A percentile compares a stretch with the other conserved stretches of the same genome.
These are phyloP conservation scores for Lasiosphaeriaceae sp. DNA, from an alignment of 495 filamentous ascomycete genomes.

Conservation along the genomic window DNA sequence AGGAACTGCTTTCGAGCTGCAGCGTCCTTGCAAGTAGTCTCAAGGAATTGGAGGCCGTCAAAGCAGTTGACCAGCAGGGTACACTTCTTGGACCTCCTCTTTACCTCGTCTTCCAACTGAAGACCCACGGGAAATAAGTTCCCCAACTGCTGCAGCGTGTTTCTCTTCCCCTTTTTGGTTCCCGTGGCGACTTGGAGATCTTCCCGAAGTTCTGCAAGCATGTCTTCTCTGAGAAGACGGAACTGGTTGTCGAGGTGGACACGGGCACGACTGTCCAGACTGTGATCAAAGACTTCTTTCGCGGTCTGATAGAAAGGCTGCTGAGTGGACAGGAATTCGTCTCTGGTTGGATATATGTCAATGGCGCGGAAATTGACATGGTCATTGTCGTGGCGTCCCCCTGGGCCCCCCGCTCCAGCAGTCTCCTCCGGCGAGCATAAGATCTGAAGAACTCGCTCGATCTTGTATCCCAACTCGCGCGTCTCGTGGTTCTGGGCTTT, in stretches of 20 bases:
- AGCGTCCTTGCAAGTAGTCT: slow-evolving; percentile 8
- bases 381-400: slow-evolving; percentile 81
- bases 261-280: slow-evolving; percentile 35
- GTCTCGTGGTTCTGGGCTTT: slow-evolving; percentile 25
- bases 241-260: slow-evolving; percentile 75
- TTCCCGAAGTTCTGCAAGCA: slow-evolving; percentile 62
- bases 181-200: slow-evolving; percentile 48
- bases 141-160: slow-evolving; percentile 26
- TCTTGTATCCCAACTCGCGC: slow-evolving; percentile 27
- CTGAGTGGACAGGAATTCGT: slow-evolving; percentile 60
- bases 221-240: slow-evolving; percentile 70
- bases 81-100: slow-evolving; percentile 32
- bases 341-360: slow-evolving; percentile 61
- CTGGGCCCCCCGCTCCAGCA: slow-evolving; percentile 35
- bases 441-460: slow-evolving; percentile 20
- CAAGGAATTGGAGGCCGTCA: slow-evolving; percentile 46
- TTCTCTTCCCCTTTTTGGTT: slow-evolving; percentile 38
- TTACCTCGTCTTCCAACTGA: slow-evolving; percentile 25
- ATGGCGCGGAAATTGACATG: slow-evolving; percentile 58
- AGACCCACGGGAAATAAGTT: slow-evolving; percentile 19
- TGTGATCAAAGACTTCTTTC: slow-evolving; percentile 33
- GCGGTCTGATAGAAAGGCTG: slow-evolving; percentile 56
- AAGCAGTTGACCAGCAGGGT: slow-evolving; percentile 42
- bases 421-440: slow-evolving; percentile 1
- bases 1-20: slow-evolving; percentile 44